Evolutionary conservation across 768 basidiomycete genomes (phyloP).

Genomic region (Psilocybe cyanescens): DNA sequence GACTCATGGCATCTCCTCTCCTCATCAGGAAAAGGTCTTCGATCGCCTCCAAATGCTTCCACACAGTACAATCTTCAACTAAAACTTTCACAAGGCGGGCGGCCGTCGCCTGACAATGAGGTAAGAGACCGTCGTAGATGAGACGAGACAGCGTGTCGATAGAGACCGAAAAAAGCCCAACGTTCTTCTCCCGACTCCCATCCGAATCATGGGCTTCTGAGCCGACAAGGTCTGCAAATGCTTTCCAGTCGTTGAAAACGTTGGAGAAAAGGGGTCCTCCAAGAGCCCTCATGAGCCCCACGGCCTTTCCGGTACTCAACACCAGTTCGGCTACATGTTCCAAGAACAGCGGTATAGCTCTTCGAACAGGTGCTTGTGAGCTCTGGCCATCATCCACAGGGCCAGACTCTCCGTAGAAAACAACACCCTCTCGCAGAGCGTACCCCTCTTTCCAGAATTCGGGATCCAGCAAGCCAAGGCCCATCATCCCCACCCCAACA

Average conservation of each 20-base stretch:
- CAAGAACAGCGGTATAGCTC: conserved; percentile 63
- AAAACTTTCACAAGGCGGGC: conserved; percentile 58
- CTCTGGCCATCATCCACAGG: conserved; percentile 22
- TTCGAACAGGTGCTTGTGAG: conserved; percentile 27
- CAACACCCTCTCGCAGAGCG: conserved; percentile 48
- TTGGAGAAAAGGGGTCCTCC: conserved; percentile 36
- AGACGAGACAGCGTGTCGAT: conserved; percentile 62
- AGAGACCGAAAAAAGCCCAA: conserved; percentile 50
- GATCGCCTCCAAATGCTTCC: conserved; percentile 62
- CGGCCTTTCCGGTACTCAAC: conserved; percentile 73
- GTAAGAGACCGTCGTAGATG: conserved; percentile 66
- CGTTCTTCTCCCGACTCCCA: conserved; percentile 12
- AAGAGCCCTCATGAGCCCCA: conserved; percentile 73
- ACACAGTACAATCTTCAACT: conserved; percentile 67
- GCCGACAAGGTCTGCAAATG: conserved; percentile 45
- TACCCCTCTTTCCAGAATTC: conserved; percentile 85
- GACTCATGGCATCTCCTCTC: conserved; percentile 75
- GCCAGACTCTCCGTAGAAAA: conserved; percentile 10
- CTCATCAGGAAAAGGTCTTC: conserved; percentile 79
- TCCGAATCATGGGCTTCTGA: conserved; percentile 21
- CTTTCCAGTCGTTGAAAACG: conserved; percentile 38
- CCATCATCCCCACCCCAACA: conserved; percentile 51
- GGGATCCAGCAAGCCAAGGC: conserved; percentile 59
- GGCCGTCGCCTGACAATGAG: conserved; percentile 57
- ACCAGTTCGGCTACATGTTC: conserved; percentile 60